Evolutionary conservation across 2,329 filamentous ascomycete genomes (phyloP), one percentile per base, ranked within the genome.

Genomic region (Diaporthe sp.): DNA sequence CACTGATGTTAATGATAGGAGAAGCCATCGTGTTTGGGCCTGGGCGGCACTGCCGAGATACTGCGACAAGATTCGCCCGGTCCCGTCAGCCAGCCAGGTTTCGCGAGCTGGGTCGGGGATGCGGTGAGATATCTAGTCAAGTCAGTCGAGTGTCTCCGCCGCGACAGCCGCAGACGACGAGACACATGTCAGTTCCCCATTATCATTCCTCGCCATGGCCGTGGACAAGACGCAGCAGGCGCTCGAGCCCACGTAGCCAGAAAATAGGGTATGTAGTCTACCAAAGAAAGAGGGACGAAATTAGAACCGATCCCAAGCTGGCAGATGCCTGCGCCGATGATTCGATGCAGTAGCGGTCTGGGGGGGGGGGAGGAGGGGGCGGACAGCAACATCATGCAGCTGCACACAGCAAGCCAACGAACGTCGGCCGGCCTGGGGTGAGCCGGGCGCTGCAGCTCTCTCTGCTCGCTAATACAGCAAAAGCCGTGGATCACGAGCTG

Each of bases 341-440:
- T 53, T 42, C 65, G 49, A 42, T 39, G 65, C 65, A 69, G 65
- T 53, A 39, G 65, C 49, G 65, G 65, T 69, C 65, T 69, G 65
- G 65, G 31, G 34, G 12, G n/a, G 19, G 17, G 55, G 39, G 34
- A 5, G n/a, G 19, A 9, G 55, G 39, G 15, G 17, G 8, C 31
- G 31, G 8, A 61, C 61, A 44, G 25, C 61, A 44, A 28, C 61
- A 49, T 10, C 65, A 55, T 69, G 65, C 65, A 69, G 46, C 49
- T 42, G 49, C 49, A 55, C 17, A 9, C 49, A 31, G 49, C 65
- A 53, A 51, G 31, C 46, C 65, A 39, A 39, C 65, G 46, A 53
- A 49, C 58, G 58, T 22, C 12, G 6, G 15, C 25, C 19, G 62
- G 44, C 62, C 19, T 42, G 37, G 39, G n/a, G 15, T 9, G 59